Base-by-base conservation (phyloP, 306 rosid species). In the Clitoria ternatea region DNA sequence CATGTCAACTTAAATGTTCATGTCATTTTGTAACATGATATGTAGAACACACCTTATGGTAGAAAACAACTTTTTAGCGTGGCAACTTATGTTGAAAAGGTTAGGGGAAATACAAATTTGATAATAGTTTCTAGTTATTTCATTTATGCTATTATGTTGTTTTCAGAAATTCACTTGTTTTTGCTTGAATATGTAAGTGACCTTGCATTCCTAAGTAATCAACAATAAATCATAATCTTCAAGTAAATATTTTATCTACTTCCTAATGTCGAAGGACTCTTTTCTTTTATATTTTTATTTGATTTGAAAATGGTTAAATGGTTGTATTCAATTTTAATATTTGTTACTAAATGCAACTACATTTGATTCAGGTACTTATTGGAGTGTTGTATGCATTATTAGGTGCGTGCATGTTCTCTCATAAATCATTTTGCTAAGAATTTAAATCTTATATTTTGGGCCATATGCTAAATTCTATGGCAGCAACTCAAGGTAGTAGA, bases 301-400 rank as follows among this genome's bases (percentile, higher is more conserved):
- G 30, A 62, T 49, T 77, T 50, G 32, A 32, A 74, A 70, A 30
- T 30, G 44, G 36, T 66, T 60, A 39, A 7, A 20, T 37, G 74
- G 18, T 64, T 43, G 17, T 48, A 60, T 80, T 73, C 30, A 1
- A 20, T 56, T 70, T 62, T 66, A 65, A 48, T 47, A 60, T 61
- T 66, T 56, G 49, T 81, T 87, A 73, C 67, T 49, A 7, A 61
- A 29, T 60, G 61, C 36, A 24, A 73, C 36, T 57, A 49, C 57
- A 70, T 42, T 85, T 77, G 61, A 49, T 82, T 80, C 97, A 94
- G 97, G 97, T 71, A 75, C 83, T 87, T 71, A 20, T 68, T 53
- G 92, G 68, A 0, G 96, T 87, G 47, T 20, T 69, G 7, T 94
- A 89, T 82, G 98, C 84, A 48, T 50, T 87, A 54, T 40, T 77